phyloP scores from a whole-genome alignment of 1,284 basidiomycete genomes.

The Neonothopanus nambi region DNA sequence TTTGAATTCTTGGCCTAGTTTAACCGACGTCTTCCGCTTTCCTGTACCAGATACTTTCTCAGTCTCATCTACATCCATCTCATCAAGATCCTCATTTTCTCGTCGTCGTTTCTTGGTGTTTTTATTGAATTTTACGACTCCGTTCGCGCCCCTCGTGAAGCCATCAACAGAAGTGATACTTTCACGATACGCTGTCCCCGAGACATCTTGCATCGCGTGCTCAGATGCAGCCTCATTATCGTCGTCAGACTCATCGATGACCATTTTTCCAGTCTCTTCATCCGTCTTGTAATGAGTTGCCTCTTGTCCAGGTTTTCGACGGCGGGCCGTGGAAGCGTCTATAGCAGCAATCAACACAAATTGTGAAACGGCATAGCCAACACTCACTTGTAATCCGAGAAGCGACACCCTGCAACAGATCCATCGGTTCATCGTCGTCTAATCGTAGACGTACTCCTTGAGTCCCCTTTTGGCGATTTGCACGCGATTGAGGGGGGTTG shows the following conservation, averaged over 20 bases:
- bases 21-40: constrained; percentile 58
- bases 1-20: constrained; percentile 89
- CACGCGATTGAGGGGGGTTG: constrained; percentile 34
- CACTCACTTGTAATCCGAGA: constrained; percentile 75
- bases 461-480: constrained; percentile 34
- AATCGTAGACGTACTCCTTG: constrained; percentile 70
- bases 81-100: constrained; percentile 66
- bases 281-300: constrained; percentile 88
- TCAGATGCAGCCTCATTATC: constrained; percentile 40
- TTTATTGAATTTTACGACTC: constrained; percentile 94
- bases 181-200: constrained; percentile 85
- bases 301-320: constrained; percentile 84
- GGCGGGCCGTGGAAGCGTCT: constrained; percentile 56
- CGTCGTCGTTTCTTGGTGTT: constrained; percentile 89
- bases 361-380: constrained; percentile 3
- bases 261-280: constrained; percentile 83
- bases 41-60: constrained; percentile 49
- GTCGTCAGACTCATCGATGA: constrained; percentile 71
- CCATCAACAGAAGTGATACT: constrained; percentile 85
- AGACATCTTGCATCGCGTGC: constrained; percentile 50
- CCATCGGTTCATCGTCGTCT: constrained; percentile 95
- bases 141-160: constrained; percentile 80
- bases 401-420: constrained; percentile 85
- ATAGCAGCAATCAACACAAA: constrained; percentile 9
- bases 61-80: constrained; percentile 67